Percentiles rank a stretch among this genome's conserved stretches.
Conservation (phyloP, 202 grass and related monocot genomes). For the Carex arenaria region DNA sequence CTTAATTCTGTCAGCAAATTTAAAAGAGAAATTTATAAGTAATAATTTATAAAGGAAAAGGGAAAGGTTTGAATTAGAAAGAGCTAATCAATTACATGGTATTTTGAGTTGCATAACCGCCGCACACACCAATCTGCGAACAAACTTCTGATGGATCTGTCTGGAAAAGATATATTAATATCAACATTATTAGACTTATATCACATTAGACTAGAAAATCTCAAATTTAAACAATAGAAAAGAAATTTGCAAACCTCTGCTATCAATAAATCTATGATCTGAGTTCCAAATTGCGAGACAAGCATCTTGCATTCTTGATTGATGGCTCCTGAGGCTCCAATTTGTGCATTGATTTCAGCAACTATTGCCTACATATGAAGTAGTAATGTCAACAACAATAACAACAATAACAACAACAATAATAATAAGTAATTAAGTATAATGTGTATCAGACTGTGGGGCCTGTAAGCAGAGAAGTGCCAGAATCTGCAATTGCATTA, state of each 20-base stretch:
- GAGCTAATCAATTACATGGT: constrained; percentile 43
- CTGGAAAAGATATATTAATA: constrained; percentile 35
- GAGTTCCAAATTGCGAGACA: constrained; percentile 70
- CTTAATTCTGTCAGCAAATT: constrained; percentile 39
- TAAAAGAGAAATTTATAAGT: constrained; percentile 6
- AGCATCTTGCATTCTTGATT: constrained; percentile 92
- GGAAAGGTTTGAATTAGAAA: background rate
- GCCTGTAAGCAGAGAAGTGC: constrained; percentile 41
- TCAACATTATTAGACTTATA: background rate
- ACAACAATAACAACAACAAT: background rate
- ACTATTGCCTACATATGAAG: constrained; percentile 54
- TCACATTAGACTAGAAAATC: background rate
- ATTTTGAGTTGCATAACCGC: constrained; percentile 48
- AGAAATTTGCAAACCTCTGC: constrained; percentile 49
- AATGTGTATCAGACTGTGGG: constrained; percentile 24
- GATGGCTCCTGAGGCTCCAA: constrained; percentile 64
- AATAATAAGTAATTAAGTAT: background rate
- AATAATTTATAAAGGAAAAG: background rate
- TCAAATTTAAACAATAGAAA: background rate
- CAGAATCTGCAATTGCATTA: constrained; percentile 45
- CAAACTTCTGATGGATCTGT: constrained; percentile 56
- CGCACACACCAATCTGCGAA: constrained; percentile 68
- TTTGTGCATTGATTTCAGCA: constrained; percentile 84
- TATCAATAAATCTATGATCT: constrained; percentile 63
- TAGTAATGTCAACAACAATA: constrained; percentile 1